A percentile compares a stretch with the other conserved stretches of the same genome.
Evolutionary conservation across 106 monocot species (phyloP).

Genomic region (Dendrobium nobile): DNA sequence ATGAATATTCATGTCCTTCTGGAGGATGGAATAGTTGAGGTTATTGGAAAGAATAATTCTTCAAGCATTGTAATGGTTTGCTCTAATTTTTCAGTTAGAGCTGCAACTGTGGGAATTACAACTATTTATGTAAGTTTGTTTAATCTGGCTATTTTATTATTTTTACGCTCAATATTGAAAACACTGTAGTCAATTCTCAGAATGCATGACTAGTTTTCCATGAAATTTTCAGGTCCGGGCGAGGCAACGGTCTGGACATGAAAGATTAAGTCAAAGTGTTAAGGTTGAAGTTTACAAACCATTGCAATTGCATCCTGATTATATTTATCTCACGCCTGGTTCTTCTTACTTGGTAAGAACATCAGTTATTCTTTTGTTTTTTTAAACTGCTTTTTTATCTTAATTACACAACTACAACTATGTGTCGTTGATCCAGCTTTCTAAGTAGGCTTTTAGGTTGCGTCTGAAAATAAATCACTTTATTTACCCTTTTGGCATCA

Average conservation of each 20-base stretch:
- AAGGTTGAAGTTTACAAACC: slow-evolving; percentile 84
- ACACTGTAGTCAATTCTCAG: background rate
- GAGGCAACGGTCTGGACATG: slow-evolving; percentile 44
- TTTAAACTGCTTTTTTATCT: background rate
- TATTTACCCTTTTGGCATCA: background rate
- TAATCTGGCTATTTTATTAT: background rate
- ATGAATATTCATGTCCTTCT: slow-evolving; percentile 72
- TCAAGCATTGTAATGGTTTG: slow-evolving; percentile 22
- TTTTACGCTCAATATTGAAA: background rate
- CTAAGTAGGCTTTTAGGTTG: background rate
- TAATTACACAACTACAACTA: background rate
- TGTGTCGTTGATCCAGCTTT: background rate
- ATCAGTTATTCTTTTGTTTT: background rate
- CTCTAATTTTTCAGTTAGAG: slow-evolving; percentile 58
- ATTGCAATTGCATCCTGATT: slow-evolving; percentile 57
- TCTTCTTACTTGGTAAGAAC: slow-evolving; percentile 76
- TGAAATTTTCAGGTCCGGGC: slow-evolving; percentile 50
- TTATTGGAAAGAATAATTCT: slow-evolving; percentile 31
- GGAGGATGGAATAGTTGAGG: slow-evolving; percentile 52
- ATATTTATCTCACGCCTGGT: slow-evolving; percentile 81
- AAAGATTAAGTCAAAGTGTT: slow-evolving; percentile 60
- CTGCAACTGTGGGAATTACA: slow-evolving; percentile 46
- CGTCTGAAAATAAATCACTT: background rate
- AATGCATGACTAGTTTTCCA: slow-evolving; percentile 10
- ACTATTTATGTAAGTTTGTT: slow-evolving; percentile 75